Evolutionary conservation across 2,329 filamentous ascomycete genomes (phyloP).

Genomic region (Xylariaceae sp.): DNA sequence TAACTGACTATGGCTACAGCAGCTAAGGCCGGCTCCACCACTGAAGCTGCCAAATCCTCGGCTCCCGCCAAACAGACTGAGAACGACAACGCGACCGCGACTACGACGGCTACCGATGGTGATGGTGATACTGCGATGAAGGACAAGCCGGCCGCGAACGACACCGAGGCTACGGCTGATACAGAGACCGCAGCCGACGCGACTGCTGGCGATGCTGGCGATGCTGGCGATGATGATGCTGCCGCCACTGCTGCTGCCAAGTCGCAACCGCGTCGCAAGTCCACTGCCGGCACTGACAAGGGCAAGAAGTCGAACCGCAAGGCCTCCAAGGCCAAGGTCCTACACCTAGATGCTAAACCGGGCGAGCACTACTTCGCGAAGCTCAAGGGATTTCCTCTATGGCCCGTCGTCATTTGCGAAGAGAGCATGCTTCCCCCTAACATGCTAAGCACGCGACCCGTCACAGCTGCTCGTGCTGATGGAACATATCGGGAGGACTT

Average conservation of each 20-base stretch:
- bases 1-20: constrained; percentile 12
- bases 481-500: constrained; percentile 85
- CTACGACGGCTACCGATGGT: constrained; percentile 24
- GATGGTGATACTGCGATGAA: constrained; percentile 27
- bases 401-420: constrained; percentile 91
- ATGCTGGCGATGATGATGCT: constrained; percentile 17
- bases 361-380: constrained; percentile 90
- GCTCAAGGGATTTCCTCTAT: constrained; percentile 89
- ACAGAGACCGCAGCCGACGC: constrained; percentile 16
- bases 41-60: constrained; percentile 10
- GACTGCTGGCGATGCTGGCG: constrained; percentile 14
- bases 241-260: constrained; percentile 23
- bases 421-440: constrained; percentile 85
- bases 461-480: constrained; percentile 75
- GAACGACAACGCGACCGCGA: constrained; percentile 17
- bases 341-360: constrained; percentile 74
- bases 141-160: constrained; percentile 28
- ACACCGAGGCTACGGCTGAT: constrained; percentile 18
- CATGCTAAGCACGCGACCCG: constrained; percentile 72
- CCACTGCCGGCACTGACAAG: constrained; percentile 60
- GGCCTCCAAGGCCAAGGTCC: constrained; percentile 67
- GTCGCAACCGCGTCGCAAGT: constrained; percentile 64
- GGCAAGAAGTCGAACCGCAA: constrained; percentile 81
- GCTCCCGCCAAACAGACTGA: constrained; percentile 25
- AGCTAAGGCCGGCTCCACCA: constrained; percentile 10